Base-by-base conservation (phyloP, 768 basidiomycete species). In the Pleurotus salmoneostramineus region DNA sequence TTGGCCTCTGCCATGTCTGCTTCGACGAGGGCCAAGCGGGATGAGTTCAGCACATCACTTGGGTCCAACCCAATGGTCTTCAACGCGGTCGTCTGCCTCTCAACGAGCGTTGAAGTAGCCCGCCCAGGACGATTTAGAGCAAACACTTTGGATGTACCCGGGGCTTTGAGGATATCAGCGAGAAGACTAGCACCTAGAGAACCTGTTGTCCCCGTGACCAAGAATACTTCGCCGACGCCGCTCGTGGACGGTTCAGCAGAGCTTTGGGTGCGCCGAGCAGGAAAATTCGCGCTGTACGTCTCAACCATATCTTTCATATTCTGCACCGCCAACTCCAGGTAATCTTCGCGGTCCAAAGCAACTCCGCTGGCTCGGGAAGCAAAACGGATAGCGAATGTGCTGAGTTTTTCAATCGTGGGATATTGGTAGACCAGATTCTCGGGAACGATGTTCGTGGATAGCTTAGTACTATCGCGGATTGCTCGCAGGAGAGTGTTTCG, bases 281-380 rank as follows among this genome's bases (percentile, higher is more conserved):
- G 49, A 33, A 60, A 60, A 6, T 27, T 49, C 3, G 43, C 27
- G 14, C 43, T 27, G 17, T 60, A 65, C n/a, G 58, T 61, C 6
- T 27, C 32, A 1, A 56, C 64, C 64, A 65, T 58, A 4, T 58
- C 60, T 17, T 58, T 31, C 65, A 60, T 70, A 52, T 48, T 61
- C 42, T 50, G 31, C 27, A 42, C 8, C 37, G 44, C 5, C 47
- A 49, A 0, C 34, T 21, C 14, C 14, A 31, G 1, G 48, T 50
- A 27, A 14, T 36, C 31, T 3, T 15, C 15, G 7, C n/a, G 7
- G 1, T 27, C 21, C 4, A 15, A 34, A 1, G 8, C 14, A 7
- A 12, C 32, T 2, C 12, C 35, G 5, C 17, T 33, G 7, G 33
- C 50, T 12, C 27, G 31, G 8, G 50, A 57, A 27, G 46, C 27